Evolutionary conservation across 345 rosid species (phyloP).

Genomic region (Conringia planisiliqua): DNA sequence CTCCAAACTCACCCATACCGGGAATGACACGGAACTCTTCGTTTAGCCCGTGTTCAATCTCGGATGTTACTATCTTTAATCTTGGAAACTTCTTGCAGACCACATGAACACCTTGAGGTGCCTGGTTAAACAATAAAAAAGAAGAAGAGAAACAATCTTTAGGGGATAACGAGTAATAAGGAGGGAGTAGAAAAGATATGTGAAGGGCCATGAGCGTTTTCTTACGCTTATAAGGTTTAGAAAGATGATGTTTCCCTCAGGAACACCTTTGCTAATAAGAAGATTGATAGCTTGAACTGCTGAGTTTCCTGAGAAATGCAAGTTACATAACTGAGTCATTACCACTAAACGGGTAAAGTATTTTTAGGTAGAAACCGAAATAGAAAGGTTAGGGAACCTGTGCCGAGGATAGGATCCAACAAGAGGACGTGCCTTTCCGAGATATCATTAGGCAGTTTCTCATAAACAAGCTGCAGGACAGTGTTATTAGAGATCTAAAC

Average conservation of each 20-base stretch:
- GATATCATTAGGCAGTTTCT: slow-evolving; percentile 81
- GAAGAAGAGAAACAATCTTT: background rate
- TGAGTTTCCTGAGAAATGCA: slow-evolving; percentile 62
- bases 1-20: slow-evolving; percentile 96
- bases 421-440: slow-evolving; percentile 83
- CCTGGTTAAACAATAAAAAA: slow-evolving; percentile 43
- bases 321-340: background rate
- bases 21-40: slow-evolving; percentile 85
- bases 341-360: background rate
- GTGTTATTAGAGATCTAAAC: background rate
- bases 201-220: background rate
- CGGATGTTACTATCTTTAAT: slow-evolving; percentile 86
- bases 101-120: slow-evolving; percentile 91
- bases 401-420: slow-evolving; percentile 91
- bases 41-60: slow-evolving; percentile 77
- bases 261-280: slow-evolving; percentile 79
- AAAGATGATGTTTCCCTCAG: slow-evolving; percentile 83
- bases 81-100: slow-evolving; percentile 91
- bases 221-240: slow-evolving; percentile 90
- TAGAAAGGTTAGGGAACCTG: slow-evolving; percentile 47
- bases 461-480: slow-evolving; percentile 65
- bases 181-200: background rate
- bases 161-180: background rate
- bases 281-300: slow-evolving; percentile 86
- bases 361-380: background rate